These are phyloP conservation scores for Salix caprea DNA, from an alignment of 345 rosid genomes.

Conservation along the genomic window DNA sequence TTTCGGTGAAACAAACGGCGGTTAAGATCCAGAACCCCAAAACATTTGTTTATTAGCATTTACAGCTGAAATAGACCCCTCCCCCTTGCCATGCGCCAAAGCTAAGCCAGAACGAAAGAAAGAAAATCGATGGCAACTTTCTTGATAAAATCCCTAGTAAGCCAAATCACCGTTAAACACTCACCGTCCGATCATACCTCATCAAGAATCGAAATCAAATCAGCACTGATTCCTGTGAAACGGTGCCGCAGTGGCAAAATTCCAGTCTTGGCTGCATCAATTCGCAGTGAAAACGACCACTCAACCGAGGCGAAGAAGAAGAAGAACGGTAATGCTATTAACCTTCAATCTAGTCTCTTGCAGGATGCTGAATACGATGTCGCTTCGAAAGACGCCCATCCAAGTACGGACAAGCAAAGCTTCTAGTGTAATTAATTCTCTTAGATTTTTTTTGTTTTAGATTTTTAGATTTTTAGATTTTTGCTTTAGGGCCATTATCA, in stretches of 20 bases:
- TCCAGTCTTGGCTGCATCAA: conserved; percentile 28
- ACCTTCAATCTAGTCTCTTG: conserved; percentile 4
- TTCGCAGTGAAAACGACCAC: conserved; percentile 23
- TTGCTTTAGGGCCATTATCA: conserved; percentile 67
- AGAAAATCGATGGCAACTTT: conserved; percentile 39
- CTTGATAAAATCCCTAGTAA: conserved; percentile 28
- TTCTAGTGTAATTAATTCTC: background rate
- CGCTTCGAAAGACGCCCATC: too few species aligned
- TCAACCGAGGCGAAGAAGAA: background rate
- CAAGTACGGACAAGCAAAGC: background rate
- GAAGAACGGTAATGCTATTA: conserved; percentile 6
- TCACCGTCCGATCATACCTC: conserved; percentile 24
- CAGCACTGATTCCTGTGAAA: conserved; percentile 7
- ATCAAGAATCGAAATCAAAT: conserved; percentile 1
- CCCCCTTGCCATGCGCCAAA: too few species aligned
- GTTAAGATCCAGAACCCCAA: too few species aligned
- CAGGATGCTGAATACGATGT: too few species aligned
- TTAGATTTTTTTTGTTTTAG: background rate
- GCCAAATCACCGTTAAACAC: conserved; percentile 23
- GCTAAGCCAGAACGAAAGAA: too few species aligned
- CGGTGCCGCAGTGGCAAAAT: conserved; percentile 25
- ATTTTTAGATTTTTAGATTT: background rate
- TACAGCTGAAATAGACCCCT: too few species aligned
- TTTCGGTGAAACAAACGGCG: too few species aligned
- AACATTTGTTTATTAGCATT: too few species aligned